Base-by-base conservation (phyloP, 345 rosid genomes). In the Mallotus nudiflorus region DNA sequence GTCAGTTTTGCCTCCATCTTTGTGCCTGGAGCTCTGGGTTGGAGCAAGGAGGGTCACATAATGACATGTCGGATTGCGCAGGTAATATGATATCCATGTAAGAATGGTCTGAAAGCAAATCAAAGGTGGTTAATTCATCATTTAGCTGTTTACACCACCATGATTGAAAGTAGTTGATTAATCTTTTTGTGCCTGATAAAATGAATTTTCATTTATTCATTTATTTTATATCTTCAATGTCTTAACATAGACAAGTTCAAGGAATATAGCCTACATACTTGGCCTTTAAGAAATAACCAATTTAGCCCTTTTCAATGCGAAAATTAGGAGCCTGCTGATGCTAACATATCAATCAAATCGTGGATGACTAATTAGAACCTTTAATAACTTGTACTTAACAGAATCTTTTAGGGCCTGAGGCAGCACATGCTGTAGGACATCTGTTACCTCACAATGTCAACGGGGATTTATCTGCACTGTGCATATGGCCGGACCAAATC, bases 21-120 rank as follows among this genome's bases (percentile, higher is more conserved):
- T 10, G 63, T 77, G 63, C 78, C 88, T 15, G 80, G 74, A 39
- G 83, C 86, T 46, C 73, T 49, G 8, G 78, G 91, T 20, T 94
- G 98, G 98, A 88, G 98, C 79, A 94, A 89, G 79, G 98, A 94
- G 80, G 98, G 97, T 68, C 98, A 94, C 73, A 42, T 85, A 27
- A 83, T 90, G 78, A 89, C 96, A 37, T 94, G 97, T 69, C 84
- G 88, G 74, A 88, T 94, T 42, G 97, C 98, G 4, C 95, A 89
- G 90, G 97, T 94, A 80, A 71, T 37, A 45, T 55, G 25, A 22
- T 15, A n/a, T 29, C 16, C 62, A 42, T 44, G 31, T 15, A 11
- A 13, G 29, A 31, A 6, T 4, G 9, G 39, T 1, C 39, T 28
- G 15, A 18, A 27, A 40, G 10, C n/a, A 11, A 61, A 33, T 13